Conservation (phyloP, 164 flowering plant genomes). For the Kalanchoe fedtschenkoi region DNA sequence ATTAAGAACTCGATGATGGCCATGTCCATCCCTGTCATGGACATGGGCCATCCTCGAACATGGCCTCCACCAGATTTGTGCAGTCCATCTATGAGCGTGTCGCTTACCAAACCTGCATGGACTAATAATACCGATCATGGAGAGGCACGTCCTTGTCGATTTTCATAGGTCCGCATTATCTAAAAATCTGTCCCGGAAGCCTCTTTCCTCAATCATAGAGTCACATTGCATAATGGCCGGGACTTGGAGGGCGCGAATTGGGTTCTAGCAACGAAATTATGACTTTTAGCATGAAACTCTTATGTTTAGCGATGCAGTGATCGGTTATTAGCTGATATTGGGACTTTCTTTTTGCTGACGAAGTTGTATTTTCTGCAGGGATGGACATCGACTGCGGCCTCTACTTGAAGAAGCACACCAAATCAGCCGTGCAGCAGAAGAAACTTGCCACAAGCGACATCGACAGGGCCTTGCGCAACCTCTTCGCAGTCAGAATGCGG, state of each 20-base stretch:
- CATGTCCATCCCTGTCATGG: neutral
- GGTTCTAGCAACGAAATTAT: neutral
- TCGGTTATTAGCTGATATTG: neutral
- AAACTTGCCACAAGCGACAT: constrained; percentile 37
- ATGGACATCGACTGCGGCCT: constrained; percentile 83
- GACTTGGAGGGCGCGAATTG: neutral
- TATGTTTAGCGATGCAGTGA: neutral
- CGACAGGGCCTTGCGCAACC: constrained; percentile 67
- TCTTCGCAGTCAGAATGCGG: constrained; percentile 68
- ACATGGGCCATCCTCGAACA: constrained; percentile 3
- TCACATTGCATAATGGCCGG: neutral
- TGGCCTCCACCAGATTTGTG: too few relatives aligned
- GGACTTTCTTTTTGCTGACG: neutral
- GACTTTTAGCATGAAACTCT: neutral
- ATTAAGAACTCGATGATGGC: neutral
- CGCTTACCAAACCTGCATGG: too few relatives aligned
- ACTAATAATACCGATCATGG: neutral
- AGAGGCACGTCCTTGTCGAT: constrained; percentile 1
- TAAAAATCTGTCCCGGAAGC: neutral
- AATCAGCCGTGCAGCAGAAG: constrained; percentile 46
- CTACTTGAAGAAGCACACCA: constrained; percentile 41
- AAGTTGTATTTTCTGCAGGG: constrained; percentile 26
- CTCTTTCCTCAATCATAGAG: neutral
- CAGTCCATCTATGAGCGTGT: too few relatives aligned
- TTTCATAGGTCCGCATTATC: neutral